phyloP scores from a whole-genome alignment of 1,284 basidiomycete genomes.

The Sanghuangporus weigelae region DNA sequence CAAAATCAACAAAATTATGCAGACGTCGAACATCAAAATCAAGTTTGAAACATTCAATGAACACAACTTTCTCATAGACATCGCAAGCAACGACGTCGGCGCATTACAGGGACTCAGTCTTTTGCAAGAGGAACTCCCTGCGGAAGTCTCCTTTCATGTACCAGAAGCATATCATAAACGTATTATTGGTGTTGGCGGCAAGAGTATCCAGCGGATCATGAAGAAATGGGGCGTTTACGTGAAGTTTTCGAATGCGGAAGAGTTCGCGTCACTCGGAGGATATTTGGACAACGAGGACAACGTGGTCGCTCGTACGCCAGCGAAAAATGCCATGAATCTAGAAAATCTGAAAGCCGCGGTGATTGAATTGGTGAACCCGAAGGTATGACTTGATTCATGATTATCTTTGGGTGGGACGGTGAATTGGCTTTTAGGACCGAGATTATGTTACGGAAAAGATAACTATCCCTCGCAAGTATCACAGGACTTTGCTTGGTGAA shows the following conservation, averaged over 20 bases:
- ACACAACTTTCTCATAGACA: conserved; percentile 97
- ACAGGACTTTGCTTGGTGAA: conserved; percentile 91
- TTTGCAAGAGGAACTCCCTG: conserved; percentile 94
- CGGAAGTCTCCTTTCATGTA: conserved; percentile 99
- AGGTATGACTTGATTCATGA: conserved; percentile 43
- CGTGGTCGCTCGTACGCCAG: conserved; percentile 93
- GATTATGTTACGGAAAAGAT: conserved; percentile 94
- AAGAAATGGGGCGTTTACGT: conserved; percentile 99
- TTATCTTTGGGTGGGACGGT: not conserved
- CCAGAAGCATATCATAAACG: conserved; percentile 99
- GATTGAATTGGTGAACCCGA: conserved; percentile 96
- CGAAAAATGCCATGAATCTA: conserved; percentile 94
- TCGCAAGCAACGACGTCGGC: conserved; percentile 76
- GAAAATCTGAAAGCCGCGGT: conserved; percentile 95
- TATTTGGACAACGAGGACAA: conserved; percentile 99
- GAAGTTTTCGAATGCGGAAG: conserved; percentile 98
- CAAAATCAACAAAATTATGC: conserved; percentile 99
- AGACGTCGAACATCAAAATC: conserved; percentile 93
- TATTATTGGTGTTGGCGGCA: conserved; percentile 97
- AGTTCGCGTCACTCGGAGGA: conserved; percentile 91
- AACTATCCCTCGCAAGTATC: conserved; percentile 89
- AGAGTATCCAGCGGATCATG: conserved; percentile 99
- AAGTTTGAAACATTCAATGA: conserved; percentile 99
- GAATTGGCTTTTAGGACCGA: conserved; percentile 64
- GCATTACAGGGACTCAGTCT: conserved; percentile 86